Base-by-base conservation (phyloP, 2,329 filamentous ascomycete genomes). In the Esteya vermicola region DNA sequence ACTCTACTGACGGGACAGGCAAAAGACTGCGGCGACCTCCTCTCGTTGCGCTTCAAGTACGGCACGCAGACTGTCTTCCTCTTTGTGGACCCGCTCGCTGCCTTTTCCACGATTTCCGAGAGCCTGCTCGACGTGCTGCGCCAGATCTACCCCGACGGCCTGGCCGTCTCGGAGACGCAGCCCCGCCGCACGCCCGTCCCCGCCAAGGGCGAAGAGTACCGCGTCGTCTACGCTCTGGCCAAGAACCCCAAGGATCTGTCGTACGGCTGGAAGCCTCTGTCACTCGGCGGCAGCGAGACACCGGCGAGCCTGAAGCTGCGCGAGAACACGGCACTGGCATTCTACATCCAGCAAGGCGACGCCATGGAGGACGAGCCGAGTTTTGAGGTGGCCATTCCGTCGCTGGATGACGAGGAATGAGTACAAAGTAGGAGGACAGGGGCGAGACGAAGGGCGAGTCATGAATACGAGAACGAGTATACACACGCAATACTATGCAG, bases 31-130 rank as follows among this genome's bases (percentile, higher is more conserved):
- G 48, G 50, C 44, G 66, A 74, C 33, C 60, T 66, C n/a, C 65
- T 73, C 50, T 83, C 80, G 9, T 61, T 88, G 41, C 70, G 78
- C 44, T 76, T 88, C 61, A 85, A 85, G 57, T 70, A 81, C 54
- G 76, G 80, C 52, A 73, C 75, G 43, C 72, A 77, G 50, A 86
- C 80, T 4, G 65, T 85, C 47, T 73, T 82, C 50, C 64, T 86
- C 43, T 77, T 81, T 45, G 67, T 80, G 34, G 68, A 75, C 30
- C 61, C 75, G 6, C 60, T 68, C 13, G 67, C 68, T 30, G 57
- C 74, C 10, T 73, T 85, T 51, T 58, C 64, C 14, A 57, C 63
- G 1, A 61, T 82, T 43, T 75, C 75, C 42, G 50, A 63, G 16
- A 67, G 75, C 18, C 68, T 88, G 2, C 58, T 82, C 16, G 57